These are phyloP conservation scores for Amanita inopinata DNA, from an alignment of 768 basidiomycete species.

Conservation along the genomic window DNA sequence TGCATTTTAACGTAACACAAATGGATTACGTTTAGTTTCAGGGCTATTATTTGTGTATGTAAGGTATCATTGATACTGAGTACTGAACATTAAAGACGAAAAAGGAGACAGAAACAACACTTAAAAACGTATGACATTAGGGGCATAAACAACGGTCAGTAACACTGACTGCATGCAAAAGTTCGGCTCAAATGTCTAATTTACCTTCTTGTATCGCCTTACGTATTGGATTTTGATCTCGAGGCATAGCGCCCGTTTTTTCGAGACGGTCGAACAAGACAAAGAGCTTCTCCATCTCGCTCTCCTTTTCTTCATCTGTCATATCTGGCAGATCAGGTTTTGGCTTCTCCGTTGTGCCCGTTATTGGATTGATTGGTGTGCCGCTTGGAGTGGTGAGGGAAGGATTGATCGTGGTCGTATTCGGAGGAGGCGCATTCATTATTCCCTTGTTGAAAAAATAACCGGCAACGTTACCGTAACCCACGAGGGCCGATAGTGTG, in stretches of 20 bases:
- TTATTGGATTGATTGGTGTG: slow-evolving; percentile 71
- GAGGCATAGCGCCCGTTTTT: slow-evolving; percentile 56
- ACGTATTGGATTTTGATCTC: slow-evolving; percentile 62
- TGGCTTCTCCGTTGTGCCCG: slow-evolving; percentile 52
- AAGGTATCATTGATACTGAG: neutral
- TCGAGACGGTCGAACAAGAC: slow-evolving; percentile 87
- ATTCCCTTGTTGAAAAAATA: slow-evolving; percentile 90
- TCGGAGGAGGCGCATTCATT: slow-evolving; percentile 44
- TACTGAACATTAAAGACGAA: neutral
- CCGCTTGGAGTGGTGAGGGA: slow-evolving; percentile 26
- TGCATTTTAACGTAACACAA: too few species aligned
- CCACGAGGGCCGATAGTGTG: slow-evolving; percentile 66
- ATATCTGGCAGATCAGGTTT: slow-evolving; percentile 42
- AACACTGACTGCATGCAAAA: neutral
- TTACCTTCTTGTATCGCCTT: slow-evolving; percentile 46
- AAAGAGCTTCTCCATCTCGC: slow-evolving; percentile 87
- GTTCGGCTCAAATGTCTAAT: slow-evolving; percentile 9
- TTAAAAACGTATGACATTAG: too few species aligned
- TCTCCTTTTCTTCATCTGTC: slow-evolving; percentile 94
- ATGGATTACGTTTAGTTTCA: too few species aligned
- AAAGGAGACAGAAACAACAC: neutral
- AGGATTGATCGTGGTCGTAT: slow-evolving; percentile 20
- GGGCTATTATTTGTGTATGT: slow-evolving; percentile 6
- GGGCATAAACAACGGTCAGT: neutral
- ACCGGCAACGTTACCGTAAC: slow-evolving; percentile 94